Percentiles rank a stretch among this genome's conserved stretches.
Evolutionary conservation across 805 yeast species (phyloP).

Genomic region (Torulaspora delbrueckii): DNA sequence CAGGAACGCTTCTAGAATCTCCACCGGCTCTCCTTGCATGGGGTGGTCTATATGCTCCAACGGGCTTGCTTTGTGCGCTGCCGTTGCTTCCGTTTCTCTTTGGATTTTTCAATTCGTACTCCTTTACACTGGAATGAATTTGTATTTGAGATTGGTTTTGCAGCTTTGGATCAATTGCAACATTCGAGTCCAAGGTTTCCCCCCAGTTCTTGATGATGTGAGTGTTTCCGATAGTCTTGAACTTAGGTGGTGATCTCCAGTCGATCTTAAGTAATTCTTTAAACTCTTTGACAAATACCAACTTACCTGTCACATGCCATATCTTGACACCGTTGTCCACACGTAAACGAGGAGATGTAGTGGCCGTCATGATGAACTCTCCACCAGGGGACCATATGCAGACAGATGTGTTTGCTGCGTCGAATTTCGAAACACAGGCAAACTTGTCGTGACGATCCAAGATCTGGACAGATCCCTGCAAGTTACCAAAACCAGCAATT

Average conservation of each 20-base stretch:
- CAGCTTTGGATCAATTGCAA: slow-evolving; percentile 48
- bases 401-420: slow-evolving; percentile 92
- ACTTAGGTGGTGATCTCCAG: slow-evolving; percentile 62
- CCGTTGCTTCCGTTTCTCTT: slow-evolving; percentile 25
- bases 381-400: slow-evolving; percentile 99
- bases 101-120: slow-evolving; percentile 41
- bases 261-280: slow-evolving; percentile 73
- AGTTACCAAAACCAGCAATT: slow-evolving; percentile 96
- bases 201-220: slow-evolving; percentile 34
- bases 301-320: slow-evolving; percentile 87
- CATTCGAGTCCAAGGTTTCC: slow-evolving; percentile 33
- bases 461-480: slow-evolving; percentile 94
- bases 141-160: slow-evolving; percentile 45
- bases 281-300: slow-evolving; percentile 73
- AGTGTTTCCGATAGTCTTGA: slow-evolving; percentile 26
- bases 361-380: slow-evolving; percentile 85
- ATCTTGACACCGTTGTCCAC: slow-evolving; percentile 93
- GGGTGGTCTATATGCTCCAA: slow-evolving; percentile 96
- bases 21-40: slow-evolving; percentile 66
- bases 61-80: slow-evolving; percentile 48
- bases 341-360: slow-evolving; percentile 92
- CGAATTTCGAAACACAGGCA: slow-evolving; percentile 69
- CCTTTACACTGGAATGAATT: slow-evolving; percentile 68
- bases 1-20: slow-evolving; percentile 28
- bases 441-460: slow-evolving; percentile 88